Evolutionary conservation across 2,329 filamentous ascomycete species (phyloP), one percentile per base, ranked within the genome.

Genomic region (Trichoderma sp.): DNA sequence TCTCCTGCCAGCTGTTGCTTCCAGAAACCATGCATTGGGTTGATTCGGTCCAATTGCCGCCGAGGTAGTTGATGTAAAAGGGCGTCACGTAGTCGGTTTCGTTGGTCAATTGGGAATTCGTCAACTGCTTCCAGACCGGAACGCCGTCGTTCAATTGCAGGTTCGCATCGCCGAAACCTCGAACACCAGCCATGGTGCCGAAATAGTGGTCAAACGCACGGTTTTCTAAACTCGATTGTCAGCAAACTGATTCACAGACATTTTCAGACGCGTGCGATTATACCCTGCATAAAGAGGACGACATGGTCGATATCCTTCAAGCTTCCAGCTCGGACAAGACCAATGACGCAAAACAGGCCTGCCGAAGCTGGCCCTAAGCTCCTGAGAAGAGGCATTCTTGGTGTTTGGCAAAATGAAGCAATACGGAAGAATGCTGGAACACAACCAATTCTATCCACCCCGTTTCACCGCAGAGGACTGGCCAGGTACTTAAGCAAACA

Each of bases 91-190:
- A 81, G 5, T 82, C 78, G 1, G 84, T 79, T 3, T 79, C 76
- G 4, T 78, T 83, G 4, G 82, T 83, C 74, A 85, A 76, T 15
- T 74, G 73, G 1, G 80, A 73, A 50, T 81, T 78, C 17, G 85
- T 81, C n/a, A 79, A 81, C 80, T 87, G 85, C 71, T 85, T 80
- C 80, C 82, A 87, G 20, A 86, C 82, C 2, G 83, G 79, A 28
- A 79, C 77, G 3, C 83, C 82, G 72, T 83, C 78, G 67, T 87
- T 87, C 65, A 84, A 77, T 73, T 87, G 85, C 1, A 86, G 80
- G 71, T 89, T 89, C 6, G 87, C 86, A 73, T 88, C 87, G 30
- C 83, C 84, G 77, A 88, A 88, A 6, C 86, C 86, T 47, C 86
- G 83, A 47, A 87, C 84, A 23, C 85, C 86, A 4, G 85, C 83